phyloP scores from a whole-genome alignment of 139 green algal species.

The Chlorella vulgaris region DNA sequence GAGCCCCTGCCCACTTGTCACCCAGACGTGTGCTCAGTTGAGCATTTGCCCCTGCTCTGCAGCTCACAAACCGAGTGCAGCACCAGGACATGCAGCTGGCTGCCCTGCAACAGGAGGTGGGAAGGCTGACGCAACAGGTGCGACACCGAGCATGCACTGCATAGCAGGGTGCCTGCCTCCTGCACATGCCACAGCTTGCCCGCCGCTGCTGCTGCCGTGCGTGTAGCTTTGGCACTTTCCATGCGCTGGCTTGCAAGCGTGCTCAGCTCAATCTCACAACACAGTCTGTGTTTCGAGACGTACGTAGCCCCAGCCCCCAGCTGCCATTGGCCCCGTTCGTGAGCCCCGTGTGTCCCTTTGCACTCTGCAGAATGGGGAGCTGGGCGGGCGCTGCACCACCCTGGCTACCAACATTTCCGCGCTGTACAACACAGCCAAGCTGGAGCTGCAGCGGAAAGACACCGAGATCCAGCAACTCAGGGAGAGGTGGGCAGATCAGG shows the following conservation, averaged over 20 bases:
- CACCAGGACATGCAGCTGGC: constrained; percentile 16
- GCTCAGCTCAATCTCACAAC: too few species aligned
- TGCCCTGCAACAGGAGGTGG: constrained; percentile 12
- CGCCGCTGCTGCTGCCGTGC: too few species aligned
- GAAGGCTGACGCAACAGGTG: constrained; percentile 23
- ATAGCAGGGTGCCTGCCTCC: background rate
- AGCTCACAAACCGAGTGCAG: constrained; percentile 21
- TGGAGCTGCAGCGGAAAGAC: constrained; percentile 71
- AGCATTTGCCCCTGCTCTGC: too few species aligned
- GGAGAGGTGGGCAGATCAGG: background rate
- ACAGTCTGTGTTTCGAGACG: too few species aligned
- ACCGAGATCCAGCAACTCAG: constrained; percentile 61
- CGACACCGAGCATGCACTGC: background rate
- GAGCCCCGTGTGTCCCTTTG: background rate
- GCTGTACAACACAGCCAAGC: constrained; percentile 77
- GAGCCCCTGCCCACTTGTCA: too few species aligned
- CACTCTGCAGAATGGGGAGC: constrained; percentile 46
- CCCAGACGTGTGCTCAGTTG: too few species aligned
- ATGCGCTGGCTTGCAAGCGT: too few species aligned
- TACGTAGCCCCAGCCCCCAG: too few species aligned
- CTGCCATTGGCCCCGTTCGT: too few species aligned
- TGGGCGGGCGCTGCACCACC: constrained; percentile 41
- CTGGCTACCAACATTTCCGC: constrained; percentile 71
- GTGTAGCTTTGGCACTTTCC: too few species aligned
- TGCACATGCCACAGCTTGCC: background rate